Conservation (phyloP, 2,329 filamentous ascomycete genomes). For the Paradendryphiella salina region DNA sequence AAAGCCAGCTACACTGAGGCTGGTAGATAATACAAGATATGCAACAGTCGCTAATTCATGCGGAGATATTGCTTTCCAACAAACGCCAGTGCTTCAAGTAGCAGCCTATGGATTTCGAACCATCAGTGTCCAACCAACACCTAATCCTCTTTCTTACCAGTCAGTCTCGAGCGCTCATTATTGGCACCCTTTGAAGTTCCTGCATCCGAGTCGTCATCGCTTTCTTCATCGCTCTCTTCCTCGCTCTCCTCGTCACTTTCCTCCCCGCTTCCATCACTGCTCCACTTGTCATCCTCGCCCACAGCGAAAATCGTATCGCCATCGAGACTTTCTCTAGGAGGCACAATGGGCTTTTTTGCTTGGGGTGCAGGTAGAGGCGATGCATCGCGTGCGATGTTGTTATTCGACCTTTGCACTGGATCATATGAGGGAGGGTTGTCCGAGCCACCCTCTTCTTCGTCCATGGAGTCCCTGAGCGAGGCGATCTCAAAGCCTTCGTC, state of each 20-base stretch:
- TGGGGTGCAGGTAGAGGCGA: conserved; percentile 59
- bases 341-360: conserved; percentile 53
- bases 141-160: conserved; percentile 42
- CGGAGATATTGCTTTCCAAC: conserved; percentile 6
- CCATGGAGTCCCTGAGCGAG: conserved; percentile 77
- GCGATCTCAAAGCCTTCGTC: conserved; percentile 98
- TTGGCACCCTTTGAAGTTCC: conserved; percentile 44
- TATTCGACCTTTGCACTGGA: conserved; percentile 39
- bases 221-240: conserved; percentile 5
- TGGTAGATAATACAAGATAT: conserved; percentile 1
- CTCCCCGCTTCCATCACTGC: conserved; percentile 57
- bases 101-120: conserved; percentile 3
- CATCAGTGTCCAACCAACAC: conserved; percentile 2
- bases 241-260: conserved; percentile 11
- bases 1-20: conserved; percentile 14
- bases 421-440: conserved; percentile 48
- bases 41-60: conserved; percentile 6
- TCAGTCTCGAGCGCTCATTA: conserved; percentile 40
- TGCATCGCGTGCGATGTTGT: conserved; percentile 41
- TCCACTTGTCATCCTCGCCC: conserved; percentile 84
- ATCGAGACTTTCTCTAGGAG: conserved; percentile 68
- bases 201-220: conserved; percentile 2
- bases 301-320: conserved; percentile 96
- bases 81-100: conserved; percentile 17
- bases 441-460: conserved; percentile 61